These are phyloP conservation scores for Fusarium verticillioides DNA, from an alignment of 2,329 filamentous ascomycete genomes.

Conservation along the genomic window DNA sequence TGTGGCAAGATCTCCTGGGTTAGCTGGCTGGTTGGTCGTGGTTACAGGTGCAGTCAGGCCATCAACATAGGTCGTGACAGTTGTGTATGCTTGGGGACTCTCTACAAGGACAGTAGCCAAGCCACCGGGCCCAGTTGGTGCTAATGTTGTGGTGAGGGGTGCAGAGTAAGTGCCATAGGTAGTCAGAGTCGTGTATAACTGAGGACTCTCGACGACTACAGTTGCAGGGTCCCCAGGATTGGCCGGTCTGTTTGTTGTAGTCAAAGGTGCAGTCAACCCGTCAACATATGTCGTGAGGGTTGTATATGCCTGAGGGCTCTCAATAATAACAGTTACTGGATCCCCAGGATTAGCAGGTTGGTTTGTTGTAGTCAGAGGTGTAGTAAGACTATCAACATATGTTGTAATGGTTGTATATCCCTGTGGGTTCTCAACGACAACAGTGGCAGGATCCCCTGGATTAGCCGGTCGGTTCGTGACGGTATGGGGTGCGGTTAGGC, in stretches of 20 bases:
- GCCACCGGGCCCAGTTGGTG: too few species aligned
- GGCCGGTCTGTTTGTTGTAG: neutral
- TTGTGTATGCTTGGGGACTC: neutral
- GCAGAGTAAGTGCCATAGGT: too few species aligned
- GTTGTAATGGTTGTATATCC: neutral
- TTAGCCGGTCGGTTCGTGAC: neutral
- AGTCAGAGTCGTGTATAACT: too few species aligned
- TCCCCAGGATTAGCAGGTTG: neutral
- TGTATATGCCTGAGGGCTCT: neutral
- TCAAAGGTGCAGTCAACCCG: neutral
- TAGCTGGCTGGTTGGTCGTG: neutral
- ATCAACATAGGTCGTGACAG: neutral
- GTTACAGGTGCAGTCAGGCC: neutral
- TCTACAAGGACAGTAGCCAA: neutral
- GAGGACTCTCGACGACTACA: fast-evolving
- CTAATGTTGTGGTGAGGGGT: neutral
- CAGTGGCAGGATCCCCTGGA: neutral
- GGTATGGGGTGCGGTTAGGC: neutral
- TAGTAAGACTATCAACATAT: neutral
- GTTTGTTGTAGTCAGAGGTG: neutral
- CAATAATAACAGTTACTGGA: fast-evolving
- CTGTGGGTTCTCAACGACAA: fast-evolving
- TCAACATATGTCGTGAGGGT: neutral
- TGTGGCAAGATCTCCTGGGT: neutral
- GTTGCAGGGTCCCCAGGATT: neutral